phyloP scores from a whole-genome alignment of 2,329 filamentous ascomycete genomes.

The Sclerotiophoma versabilis region DNA sequence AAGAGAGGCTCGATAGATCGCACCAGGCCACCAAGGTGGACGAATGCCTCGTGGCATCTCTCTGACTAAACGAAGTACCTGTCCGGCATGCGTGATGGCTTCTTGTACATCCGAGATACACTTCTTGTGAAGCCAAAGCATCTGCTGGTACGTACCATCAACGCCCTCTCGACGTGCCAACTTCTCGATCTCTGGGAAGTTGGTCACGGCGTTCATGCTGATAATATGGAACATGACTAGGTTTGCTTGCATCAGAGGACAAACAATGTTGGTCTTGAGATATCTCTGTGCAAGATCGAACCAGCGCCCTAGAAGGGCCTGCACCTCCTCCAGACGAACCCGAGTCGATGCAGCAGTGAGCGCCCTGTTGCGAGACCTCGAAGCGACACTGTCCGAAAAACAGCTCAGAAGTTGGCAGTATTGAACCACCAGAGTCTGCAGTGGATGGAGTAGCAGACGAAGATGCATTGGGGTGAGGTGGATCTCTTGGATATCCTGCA shows the following conservation, averaged over 20 bases:
- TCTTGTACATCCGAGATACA: slow-evolving; percentile 71
- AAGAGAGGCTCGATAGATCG: slow-evolving; percentile 67
- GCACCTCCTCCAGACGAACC: slow-evolving; percentile 68
- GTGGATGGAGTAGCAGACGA: slow-evolving; percentile 71
- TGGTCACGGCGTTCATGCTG: slow-evolving; percentile 71
- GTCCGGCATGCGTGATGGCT: slow-evolving; percentile 71
- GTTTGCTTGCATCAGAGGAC: slow-evolving; percentile 68
- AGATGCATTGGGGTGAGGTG: slow-evolving; percentile 65
- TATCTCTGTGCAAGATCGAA: slow-evolving; percentile 68
- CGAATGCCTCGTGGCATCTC: slow-evolving; percentile 66
- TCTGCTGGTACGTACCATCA: slow-evolving; percentile 63
- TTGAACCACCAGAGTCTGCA: slow-evolving; percentile 71
- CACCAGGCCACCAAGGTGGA: slow-evolving; percentile 75
- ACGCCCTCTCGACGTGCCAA: slow-evolving; percentile 68
- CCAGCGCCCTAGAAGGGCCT: slow-evolving; percentile 70
- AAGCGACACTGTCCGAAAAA: slow-evolving; percentile 64
- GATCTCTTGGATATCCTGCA: slow-evolving; percentile 55
- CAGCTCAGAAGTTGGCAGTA: slow-evolving; percentile 70
- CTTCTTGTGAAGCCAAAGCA: slow-evolving; percentile 64
- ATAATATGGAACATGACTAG: slow-evolving; percentile 75
- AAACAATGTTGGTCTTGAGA: slow-evolving; percentile 63
- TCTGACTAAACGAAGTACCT: slow-evolving; percentile 68
- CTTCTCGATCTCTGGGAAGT: slow-evolving; percentile 71
- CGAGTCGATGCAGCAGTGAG: slow-evolving; percentile 68
- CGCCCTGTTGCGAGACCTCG: slow-evolving; percentile 56